Conservation (phyloP, 2,329 filamentous ascomycete species). For the Colletotrichum horii region DNA sequence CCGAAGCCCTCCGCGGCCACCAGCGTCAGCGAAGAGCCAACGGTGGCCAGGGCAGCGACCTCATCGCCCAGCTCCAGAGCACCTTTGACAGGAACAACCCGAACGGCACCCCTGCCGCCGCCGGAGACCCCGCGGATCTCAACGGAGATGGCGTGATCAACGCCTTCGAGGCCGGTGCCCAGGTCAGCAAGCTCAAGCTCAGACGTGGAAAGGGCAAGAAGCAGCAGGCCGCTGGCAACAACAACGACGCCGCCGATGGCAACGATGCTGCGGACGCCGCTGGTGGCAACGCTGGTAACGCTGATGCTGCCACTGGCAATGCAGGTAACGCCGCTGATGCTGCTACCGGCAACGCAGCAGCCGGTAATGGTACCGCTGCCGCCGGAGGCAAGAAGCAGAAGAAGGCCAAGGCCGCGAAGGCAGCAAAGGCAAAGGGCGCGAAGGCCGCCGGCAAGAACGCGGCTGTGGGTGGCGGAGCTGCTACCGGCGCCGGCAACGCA, state of each 20-base stretch:
- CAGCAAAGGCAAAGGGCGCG: background rate
- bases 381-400: background rate
- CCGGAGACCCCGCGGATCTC: background rate
- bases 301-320: background rate
- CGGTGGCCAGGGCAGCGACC: background rate
- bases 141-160: constrained; percentile 13
- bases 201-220: background rate
- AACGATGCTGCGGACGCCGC: background rate
- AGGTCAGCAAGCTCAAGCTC: background rate
- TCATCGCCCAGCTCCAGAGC: constrained; percentile 1
- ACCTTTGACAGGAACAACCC: background rate
- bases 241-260: background rate
- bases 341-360: background rate
- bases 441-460: background rate
- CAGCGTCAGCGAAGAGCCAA: constrained; percentile 3
- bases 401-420: background rate
- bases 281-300: background rate
- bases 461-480: background rate
- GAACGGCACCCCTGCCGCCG: background rate
- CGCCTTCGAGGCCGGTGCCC: constrained; percentile 15
- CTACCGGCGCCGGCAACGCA: background rate
- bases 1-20: background rate
- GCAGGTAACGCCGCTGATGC: background rate
- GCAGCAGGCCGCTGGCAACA: background rate
- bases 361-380: background rate